phyloP scores from a whole-genome alignment of 176 grass and related monocot genomes.

The Thinopyrum elongatum region DNA sequence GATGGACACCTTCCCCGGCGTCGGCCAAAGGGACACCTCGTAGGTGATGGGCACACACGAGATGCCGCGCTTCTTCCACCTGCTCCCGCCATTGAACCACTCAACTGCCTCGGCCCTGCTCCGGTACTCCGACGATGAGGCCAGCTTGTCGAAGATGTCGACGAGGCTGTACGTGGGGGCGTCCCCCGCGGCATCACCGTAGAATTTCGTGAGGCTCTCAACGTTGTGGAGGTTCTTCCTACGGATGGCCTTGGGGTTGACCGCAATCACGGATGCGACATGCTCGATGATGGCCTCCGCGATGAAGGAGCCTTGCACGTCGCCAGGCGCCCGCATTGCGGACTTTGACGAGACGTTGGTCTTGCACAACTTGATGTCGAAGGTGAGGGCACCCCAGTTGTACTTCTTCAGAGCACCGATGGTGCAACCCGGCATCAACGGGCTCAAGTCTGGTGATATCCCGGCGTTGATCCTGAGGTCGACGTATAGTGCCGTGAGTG shows the following conservation, averaged over 20 bases:
- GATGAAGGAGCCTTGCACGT: slow-evolving; percentile 82
- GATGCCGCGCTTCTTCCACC: slow-evolving; percentile 83
- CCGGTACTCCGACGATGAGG: slow-evolving; percentile 55
- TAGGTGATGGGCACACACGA: slow-evolving; percentile 74
- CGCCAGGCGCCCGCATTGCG: slow-evolving; percentile 61
- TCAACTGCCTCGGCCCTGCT: slow-evolving; percentile 22
- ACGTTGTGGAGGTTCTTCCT: slow-evolving; percentile 75
- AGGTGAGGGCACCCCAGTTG: slow-evolving; percentile 73
- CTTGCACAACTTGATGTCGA: slow-evolving; percentile 71
- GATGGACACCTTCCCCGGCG: slow-evolving; percentile 83
- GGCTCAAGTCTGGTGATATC: slow-evolving; percentile 58
- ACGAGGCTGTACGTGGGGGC: slow-evolving; percentile 64
- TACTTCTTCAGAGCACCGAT: slow-evolving; percentile 71
- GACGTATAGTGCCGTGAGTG: slow-evolving; percentile 58
- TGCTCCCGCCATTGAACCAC: slow-evolving; percentile 58
- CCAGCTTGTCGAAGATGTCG: slow-evolving; percentile 63
- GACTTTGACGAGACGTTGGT: slow-evolving; percentile 75
- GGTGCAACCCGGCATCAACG: background rate
- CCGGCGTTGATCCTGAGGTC: slow-evolving; percentile 62
- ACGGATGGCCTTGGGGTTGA: slow-evolving; percentile 49
- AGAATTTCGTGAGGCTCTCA: slow-evolving; percentile 59
- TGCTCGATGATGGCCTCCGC: slow-evolving; percentile 88
- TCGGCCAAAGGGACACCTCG: slow-evolving; percentile 17
- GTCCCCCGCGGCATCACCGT: slow-evolving; percentile 34
- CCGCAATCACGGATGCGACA: slow-evolving; percentile 49